phyloP scores from a whole-genome alignment of 768 basidiomycete genomes.

The Galerina sulciceps region DNA sequence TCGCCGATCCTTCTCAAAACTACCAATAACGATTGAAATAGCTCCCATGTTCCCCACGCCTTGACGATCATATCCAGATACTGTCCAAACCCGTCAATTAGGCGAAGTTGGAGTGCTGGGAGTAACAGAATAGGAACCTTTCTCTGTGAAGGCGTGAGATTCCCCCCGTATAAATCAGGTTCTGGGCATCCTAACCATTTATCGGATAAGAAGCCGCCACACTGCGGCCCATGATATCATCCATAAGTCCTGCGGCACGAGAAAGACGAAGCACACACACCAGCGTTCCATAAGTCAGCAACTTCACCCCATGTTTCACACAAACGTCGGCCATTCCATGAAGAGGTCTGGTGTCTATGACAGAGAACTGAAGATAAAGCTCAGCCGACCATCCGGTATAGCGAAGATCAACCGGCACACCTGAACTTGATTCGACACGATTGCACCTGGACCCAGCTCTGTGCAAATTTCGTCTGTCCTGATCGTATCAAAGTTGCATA shows the following conservation, averaged over 20 bases:
- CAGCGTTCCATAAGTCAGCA: constrained; percentile 83
- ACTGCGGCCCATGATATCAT: constrained; percentile 44
- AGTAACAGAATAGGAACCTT: constrained; percentile 50
- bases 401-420: constrained; percentile 37
- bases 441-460: constrained; percentile 65
- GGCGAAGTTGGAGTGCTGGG: neutral
- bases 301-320: constrained; percentile 68
- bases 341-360: constrained; percentile 79
- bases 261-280: constrained; percentile 41
- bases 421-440: constrained; percentile 86
- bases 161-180: constrained; percentile 71
- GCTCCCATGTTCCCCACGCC: constrained; percentile 78
- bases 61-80: constrained; percentile 84
- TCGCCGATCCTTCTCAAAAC: constrained; percentile 68
- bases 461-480: constrained; percentile 83
- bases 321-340: constrained; percentile 82
- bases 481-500: constrained; percentile 82
- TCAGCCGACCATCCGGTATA: neutral
- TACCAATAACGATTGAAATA: constrained; percentile 70
- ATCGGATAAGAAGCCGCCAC: constrained; percentile 83
- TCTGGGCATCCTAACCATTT: constrained; percentile 70
- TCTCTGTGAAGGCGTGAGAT: constrained; percentile 80
- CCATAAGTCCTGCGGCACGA: neutral
- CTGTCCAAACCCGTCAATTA: constrained; percentile 37
- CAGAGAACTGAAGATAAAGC: constrained; percentile 61